phyloP scores from a whole-genome alignment of 1,284 basidiomycete genomes.

The Golubevia sp. region DNA sequence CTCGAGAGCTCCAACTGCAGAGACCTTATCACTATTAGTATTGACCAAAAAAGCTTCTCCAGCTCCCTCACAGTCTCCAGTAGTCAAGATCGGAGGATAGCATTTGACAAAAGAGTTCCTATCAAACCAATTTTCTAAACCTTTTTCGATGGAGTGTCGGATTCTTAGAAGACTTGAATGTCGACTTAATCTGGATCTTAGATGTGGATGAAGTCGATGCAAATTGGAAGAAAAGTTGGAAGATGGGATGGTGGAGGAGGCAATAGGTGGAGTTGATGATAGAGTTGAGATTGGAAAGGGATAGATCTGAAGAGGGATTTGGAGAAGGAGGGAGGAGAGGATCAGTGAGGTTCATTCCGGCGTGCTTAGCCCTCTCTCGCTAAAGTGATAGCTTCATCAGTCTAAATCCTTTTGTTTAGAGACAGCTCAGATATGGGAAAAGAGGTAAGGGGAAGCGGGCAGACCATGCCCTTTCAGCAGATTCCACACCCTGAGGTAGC shows the following conservation, averaged over 20 bases:
- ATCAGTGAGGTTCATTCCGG: too few species aligned
- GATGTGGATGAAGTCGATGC: conserved; percentile 11
- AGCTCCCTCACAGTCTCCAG: conserved; percentile 94
- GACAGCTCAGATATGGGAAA: too few species aligned
- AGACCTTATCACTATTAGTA: neutral
- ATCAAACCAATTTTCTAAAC: conserved; percentile 19
- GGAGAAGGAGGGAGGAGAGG: neutral
- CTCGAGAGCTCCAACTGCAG: neutral
- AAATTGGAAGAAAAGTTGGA: too few species aligned
- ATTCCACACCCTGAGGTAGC: too few species aligned
- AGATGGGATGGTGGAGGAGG: too few species aligned
- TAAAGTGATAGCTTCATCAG: too few species aligned
- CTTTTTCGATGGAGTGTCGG: conserved; percentile 22
- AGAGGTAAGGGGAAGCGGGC: too few species aligned
- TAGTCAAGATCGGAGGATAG: conserved; percentile 85
- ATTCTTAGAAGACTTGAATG: conserved; percentile 28
- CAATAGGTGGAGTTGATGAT: too few species aligned
- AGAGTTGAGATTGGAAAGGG: too few species aligned
- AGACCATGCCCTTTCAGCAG: too few species aligned
- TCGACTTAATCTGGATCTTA: conserved; percentile 21
- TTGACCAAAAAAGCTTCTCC: conserved; percentile 84
- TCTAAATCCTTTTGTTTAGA: too few species aligned
- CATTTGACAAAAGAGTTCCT: conserved; percentile 76
- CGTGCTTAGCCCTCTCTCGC: too few species aligned
- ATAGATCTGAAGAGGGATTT: neutral